These are phyloP conservation scores for Coelastrella sp. DNA, from an alignment of 139 green algal genomes.

Conservation along the genomic window DNA sequence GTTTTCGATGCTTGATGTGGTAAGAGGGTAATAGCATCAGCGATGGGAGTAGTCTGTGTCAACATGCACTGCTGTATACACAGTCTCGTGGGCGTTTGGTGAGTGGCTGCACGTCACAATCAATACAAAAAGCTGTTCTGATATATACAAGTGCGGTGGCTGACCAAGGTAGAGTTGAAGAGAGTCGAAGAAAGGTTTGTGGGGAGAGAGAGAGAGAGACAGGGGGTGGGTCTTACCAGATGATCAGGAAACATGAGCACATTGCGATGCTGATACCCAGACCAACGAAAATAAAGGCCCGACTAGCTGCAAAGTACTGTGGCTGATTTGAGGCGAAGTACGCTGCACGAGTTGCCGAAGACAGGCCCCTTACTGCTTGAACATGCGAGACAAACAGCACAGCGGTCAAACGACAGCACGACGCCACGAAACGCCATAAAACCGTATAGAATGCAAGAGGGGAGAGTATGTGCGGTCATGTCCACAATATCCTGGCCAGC, in stretches of 20 bases:
- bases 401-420: neutral
- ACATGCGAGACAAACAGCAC: neutral
- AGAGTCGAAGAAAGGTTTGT: too few species aligned
- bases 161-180: too few species aligned
- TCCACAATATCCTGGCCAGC: too few species aligned
- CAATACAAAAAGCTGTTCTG: too few species aligned
- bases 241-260: conserved; percentile 19
- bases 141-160: too few species aligned
- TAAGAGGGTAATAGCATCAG: too few species aligned
- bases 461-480: neutral
- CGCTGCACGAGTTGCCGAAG: neutral
- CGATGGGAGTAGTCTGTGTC: too few species aligned
- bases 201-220: too few species aligned
- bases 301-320: neutral
- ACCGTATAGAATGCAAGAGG: neutral
- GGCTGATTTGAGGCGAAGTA: neutral
- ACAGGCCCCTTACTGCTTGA: neutral
- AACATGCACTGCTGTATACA: too few species aligned
- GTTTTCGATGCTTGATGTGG: too few species aligned
- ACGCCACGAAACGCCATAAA: neutral
- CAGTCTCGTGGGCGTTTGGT: too few species aligned
- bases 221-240: conserved; percentile 39
- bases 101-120: too few species aligned
- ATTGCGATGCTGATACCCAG: conserved; percentile 31
- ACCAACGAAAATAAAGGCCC: neutral